Base-by-base conservation (phyloP, 805 yeast species). In the Yueomyces sp. region DNA sequence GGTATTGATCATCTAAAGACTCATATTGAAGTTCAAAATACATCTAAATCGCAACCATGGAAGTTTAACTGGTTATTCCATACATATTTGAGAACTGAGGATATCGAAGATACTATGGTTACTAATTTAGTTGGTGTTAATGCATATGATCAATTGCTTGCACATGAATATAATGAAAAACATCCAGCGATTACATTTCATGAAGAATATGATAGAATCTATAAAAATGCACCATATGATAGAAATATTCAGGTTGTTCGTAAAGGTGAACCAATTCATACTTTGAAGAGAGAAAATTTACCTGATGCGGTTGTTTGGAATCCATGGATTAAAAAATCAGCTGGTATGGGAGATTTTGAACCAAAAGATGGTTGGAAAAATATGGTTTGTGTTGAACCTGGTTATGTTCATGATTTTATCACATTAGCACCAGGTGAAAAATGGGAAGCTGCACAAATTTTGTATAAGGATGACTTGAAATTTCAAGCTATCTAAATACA, bases 371-470 rank as follows among this genome's bases (percentile, higher is more conserved):
- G 96, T 4, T 92, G 70, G 68, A 72, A 77, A 51, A 69, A 80
- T 40, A 90, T 92, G 97, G 76, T 92, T 45, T 92, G 98, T 65
- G 74, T 92, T 45, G 98, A 92, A 64, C 94, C 96, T 2, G 98
- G 98, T 38, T 72, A 79, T 52, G 97, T 92, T 37, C 71, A 75
- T 45, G 77, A 79, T 40, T 81, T 83, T 57, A 68, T 74, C 28
- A 64, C 62, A 28, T 69, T 92, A 52, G 61, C 66, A 41, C 80
- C 90, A n/a, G 90, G 92, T 43, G 73, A 72, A 47, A 69, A 69
- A 48, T 88, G 95, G 95, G 62, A 64, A 11, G 96, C 79, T 12
- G 65, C 78, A 32, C 95, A 86, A 65, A 73, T 61, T 36, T 50
- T 62, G 32, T 68, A 69, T 51, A 68, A 73, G 45, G 85, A 82